Evolutionary conservation across 345 rosid genomes (phyloP).

Genomic region (Limnanthes douglasii): DNA sequence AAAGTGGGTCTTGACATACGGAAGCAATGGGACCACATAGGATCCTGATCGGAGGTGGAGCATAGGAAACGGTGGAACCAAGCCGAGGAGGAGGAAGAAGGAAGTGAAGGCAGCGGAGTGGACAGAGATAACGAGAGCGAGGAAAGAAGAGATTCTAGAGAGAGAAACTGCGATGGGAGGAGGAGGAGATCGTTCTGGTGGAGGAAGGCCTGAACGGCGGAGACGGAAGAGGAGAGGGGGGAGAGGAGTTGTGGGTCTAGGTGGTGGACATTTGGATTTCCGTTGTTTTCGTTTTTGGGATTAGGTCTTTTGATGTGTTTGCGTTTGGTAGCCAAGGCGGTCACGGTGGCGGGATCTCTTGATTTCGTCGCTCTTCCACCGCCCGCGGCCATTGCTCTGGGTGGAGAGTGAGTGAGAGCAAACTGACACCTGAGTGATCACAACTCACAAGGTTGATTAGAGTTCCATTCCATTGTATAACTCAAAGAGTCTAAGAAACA

Average conservation of each 20-base stretch:
- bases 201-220: slow-evolving; percentile 33
- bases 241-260: slow-evolving; percentile 17
- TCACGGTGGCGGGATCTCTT: too few species aligned
- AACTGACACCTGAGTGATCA: too few species aligned
- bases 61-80: slow-evolving; percentile 34
- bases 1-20: slow-evolving; percentile 43
- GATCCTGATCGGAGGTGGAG: slow-evolving; percentile 21
- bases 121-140: slow-evolving; percentile 16
- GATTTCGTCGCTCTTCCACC: too few species aligned
- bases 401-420: too few species aligned
- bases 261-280: too few species aligned
- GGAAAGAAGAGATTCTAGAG: slow-evolving; percentile 17
- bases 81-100: not conserved
- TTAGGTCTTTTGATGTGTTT: too few species aligned
- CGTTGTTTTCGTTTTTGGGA: too few species aligned
- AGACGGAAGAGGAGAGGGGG: slow-evolving; percentile 27
- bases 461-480: too few species aligned
- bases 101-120: slow-evolving; percentile 9
- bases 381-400: too few species aligned
- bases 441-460: too few species aligned
- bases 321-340: too few species aligned
- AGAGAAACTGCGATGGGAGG: slow-evolving; percentile 13
- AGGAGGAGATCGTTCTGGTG: slow-evolving; percentile 26
- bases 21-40: slow-evolving; percentile 46
- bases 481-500: too few species aligned